A percentile compares a stretch with the other conserved stretches of the same genome.
phyloP scores from a whole-genome alignment of 148 eudicot genomes.

The Selenicereus undatus region DNA sequence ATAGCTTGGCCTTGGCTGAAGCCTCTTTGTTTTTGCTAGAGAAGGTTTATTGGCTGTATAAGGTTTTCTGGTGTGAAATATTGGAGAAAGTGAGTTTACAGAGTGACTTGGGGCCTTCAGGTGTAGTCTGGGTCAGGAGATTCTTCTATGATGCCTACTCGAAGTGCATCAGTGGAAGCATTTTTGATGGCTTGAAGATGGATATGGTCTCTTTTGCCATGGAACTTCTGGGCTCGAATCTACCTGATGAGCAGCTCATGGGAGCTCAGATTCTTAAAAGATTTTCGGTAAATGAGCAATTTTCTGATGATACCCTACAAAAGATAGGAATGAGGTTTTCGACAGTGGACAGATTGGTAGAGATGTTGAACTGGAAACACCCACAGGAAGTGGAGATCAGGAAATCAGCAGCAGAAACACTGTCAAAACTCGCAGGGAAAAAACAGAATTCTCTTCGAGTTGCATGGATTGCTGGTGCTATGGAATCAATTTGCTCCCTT shows the following conservation, averaged over 20 bases:
- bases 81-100: slow-evolving; percentile 59
- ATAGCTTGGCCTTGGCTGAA: slow-evolving; percentile 78
- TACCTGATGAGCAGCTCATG: slow-evolving; percentile 81
- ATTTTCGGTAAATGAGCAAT: slow-evolving; percentile 41
- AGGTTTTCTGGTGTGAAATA: slow-evolving; percentile 40
- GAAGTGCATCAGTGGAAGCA: slow-evolving; percentile 65
- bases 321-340: slow-evolving; percentile 59
- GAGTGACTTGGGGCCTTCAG: slow-evolving; percentile 61
- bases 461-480: slow-evolving; percentile 82
- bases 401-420: slow-evolving; percentile 55
- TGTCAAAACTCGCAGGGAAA: slow-evolving; percentile 59
- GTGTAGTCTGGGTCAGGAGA: slow-evolving; percentile 52
- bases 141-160: slow-evolving; percentile 95
- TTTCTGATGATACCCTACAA: slow-evolving; percentile 67
- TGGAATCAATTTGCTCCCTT: slow-evolving; percentile 84
- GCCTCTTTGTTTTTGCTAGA: slow-evolving; percentile 74
- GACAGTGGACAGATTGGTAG: slow-evolving; percentile 74
- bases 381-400: slow-evolving; percentile 67
- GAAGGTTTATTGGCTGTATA: slow-evolving; percentile 79
- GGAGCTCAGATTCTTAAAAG: slow-evolving; percentile 58
- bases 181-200: slow-evolving; percentile 92
- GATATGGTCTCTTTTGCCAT: slow-evolving; percentile 89
- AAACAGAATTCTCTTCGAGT: slow-evolving; percentile 75
- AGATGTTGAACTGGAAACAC: slow-evolving; percentile 88
- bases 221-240: slow-evolving; percentile 62